Conservation (phyloP, 805 yeast species). For the Starmera amethionina region DNA sequence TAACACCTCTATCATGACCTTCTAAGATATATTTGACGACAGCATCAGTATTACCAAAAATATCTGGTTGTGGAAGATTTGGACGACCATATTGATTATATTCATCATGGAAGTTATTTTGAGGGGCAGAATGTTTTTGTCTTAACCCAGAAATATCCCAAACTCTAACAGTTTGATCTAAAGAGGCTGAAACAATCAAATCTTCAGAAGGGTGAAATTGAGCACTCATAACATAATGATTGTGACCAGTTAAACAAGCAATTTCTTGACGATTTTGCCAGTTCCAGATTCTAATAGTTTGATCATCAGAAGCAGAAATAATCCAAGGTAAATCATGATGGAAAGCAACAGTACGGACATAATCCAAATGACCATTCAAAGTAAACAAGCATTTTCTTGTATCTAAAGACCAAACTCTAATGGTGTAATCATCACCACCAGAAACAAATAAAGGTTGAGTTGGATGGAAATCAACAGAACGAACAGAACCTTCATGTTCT, state of each 20-base stretch:
- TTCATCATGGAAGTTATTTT: conserved; percentile 33
- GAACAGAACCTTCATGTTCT: conserved; percentile 97
- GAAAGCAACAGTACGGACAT: conserved; percentile 87
- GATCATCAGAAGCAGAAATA: conserved; percentile 92
- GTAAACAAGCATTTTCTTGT: conserved; percentile 89
- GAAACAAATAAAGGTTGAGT: conserved; percentile 96
- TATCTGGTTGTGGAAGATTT: conserved; percentile 77
- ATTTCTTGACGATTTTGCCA: conserved; percentile 98
- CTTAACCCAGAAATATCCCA: conserved; percentile 97
- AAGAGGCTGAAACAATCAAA: conserved; percentile 86
- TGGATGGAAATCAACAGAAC: conserved; percentile 93
- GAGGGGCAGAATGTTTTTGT: conserved; percentile 89
- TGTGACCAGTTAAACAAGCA: conserved; percentile 96
- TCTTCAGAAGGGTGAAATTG: conserved; percentile 96
- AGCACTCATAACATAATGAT: conserved; percentile 97
- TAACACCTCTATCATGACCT: conserved; percentile 98
- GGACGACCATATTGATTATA: conserved; percentile 29
- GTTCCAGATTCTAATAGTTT: conserved; percentile 97
- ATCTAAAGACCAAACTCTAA: conserved; percentile 92
- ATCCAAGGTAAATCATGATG: conserved; percentile 98
- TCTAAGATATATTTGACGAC: conserved; percentile 91
- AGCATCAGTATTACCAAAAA: conserved; percentile 90
- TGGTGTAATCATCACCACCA: conserved; percentile 94
- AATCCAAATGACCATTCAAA: conserved; percentile 88
- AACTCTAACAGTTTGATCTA: conserved; percentile 97